Percentiles rank a stretch among this genome's conserved stretches.
Conservation (phyloP, 2,329 filamentous ascomycete genomes). For the Pseudogymnoascus sp. region DNA sequence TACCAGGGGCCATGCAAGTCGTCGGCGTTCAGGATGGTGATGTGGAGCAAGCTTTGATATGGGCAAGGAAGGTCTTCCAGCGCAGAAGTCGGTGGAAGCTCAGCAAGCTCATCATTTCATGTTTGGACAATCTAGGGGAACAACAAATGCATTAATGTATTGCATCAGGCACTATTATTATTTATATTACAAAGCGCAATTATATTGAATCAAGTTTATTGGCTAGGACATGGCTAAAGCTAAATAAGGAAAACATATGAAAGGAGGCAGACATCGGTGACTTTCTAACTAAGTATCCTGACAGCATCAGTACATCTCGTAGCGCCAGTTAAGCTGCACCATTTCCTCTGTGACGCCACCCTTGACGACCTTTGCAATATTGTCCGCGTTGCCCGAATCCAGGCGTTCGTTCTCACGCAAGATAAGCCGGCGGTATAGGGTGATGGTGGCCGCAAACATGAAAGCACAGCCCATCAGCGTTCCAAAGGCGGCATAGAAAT, state of each 20-base stretch:
- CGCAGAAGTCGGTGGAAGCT: constrained; percentile 26
- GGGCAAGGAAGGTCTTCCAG: constrained; percentile 28
- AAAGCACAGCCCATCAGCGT: constrained; percentile 29
- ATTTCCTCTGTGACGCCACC: constrained; percentile 37
- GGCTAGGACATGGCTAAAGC: not conserved
- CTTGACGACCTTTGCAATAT: constrained; percentile 33
- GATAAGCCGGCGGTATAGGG: constrained; percentile 31
- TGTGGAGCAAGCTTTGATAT: constrained; percentile 20
- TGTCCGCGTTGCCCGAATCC: constrained; percentile 29
- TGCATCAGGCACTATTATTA: not conserved
- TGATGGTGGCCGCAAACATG: constrained; percentile 29
- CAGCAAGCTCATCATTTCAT: constrained; percentile 27
- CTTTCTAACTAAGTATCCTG: not conserved
- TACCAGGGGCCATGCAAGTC: constrained; percentile 28
- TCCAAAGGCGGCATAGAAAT: constrained; percentile 35
- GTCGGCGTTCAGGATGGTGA: constrained; percentile 29
- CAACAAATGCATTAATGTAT: not conserved
- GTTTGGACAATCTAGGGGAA: constrained; percentile 23
- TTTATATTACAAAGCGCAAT: constrained; percentile 4
- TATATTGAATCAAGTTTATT: not conserved
- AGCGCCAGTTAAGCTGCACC: constrained; percentile 35
- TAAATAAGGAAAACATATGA: not conserved
- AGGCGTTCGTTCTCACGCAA: constrained; percentile 32
- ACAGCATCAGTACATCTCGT: constrained; percentile 35
- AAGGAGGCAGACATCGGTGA: not conserved